Evolutionary conservation across 345 rosid species (phyloP).

Genomic region (Lenwebbia sp.): DNA sequence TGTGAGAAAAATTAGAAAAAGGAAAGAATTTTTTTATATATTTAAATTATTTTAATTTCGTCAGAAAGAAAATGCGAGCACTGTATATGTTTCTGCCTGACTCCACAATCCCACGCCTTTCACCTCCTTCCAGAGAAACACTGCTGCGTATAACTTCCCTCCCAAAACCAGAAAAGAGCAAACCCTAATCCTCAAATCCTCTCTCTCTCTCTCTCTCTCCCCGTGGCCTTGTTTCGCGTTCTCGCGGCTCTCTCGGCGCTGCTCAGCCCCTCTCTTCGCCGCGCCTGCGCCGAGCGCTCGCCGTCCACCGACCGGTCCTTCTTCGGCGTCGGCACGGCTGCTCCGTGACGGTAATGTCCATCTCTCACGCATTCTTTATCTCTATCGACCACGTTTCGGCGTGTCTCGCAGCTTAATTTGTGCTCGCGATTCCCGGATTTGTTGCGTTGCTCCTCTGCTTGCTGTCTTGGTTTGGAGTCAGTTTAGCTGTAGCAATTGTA

Average conservation of each 20-base stretch:
- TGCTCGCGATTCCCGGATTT: neutral
- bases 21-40: neutral
- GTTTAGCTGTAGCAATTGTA: neutral
- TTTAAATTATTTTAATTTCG: neutral
- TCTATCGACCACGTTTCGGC: neutral
- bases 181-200: neutral
- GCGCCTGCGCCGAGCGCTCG: neutral
- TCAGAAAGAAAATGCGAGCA: neutral
- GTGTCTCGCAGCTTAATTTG: neutral
- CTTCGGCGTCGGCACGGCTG: neutral
- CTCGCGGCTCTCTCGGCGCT: neutral
- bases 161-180: neutral
- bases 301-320: neutral
- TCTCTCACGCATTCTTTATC: neutral
- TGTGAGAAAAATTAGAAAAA: neutral
- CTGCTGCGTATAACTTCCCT: neutral
- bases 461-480: neutral
- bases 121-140: neutral
- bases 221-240: neutral
- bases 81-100: neutral
- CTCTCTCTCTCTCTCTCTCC: neutral
- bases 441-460: neutral
- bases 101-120: neutral
- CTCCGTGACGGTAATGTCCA: neutral
- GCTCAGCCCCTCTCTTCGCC: neutral